Conservation (phyloP, 2,329 filamentous ascomycete genomes). For the Cryphonectria carpinicola region DNA sequence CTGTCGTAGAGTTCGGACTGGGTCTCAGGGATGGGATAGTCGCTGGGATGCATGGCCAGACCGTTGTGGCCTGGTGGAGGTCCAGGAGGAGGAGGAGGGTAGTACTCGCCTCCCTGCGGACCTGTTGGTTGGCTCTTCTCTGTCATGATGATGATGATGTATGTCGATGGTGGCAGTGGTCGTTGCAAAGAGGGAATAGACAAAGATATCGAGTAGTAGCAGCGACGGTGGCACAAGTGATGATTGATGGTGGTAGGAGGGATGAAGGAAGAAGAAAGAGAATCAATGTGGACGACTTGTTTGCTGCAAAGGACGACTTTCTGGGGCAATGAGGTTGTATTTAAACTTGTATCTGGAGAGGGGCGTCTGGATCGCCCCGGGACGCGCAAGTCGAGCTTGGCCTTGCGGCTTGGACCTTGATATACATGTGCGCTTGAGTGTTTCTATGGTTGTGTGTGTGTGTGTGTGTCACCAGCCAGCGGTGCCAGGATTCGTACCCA, state of each 20-base stretch:
- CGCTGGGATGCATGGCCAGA: slow-evolving; percentile 34
- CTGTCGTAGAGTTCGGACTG: slow-evolving; percentile 26
- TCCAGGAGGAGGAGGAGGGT: slow-evolving; percentile 36
- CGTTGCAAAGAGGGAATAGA: not conserved
- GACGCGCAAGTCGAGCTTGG: slow-evolving; percentile 3
- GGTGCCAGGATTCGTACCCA: not conserved
- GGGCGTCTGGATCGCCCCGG: not conserved
- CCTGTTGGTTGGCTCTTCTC: slow-evolving; percentile 19
- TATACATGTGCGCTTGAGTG: not conserved
- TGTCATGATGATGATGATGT: slow-evolving; percentile 28
- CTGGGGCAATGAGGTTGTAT: not conserved
- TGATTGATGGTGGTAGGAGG: not conserved
- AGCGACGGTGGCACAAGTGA: not conserved
- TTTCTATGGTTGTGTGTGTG: not conserved
- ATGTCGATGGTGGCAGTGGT: not conserved
- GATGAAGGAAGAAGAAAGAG: not conserved
- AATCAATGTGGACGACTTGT: not conserved
- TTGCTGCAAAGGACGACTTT: not conserved
- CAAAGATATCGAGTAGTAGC: not conserved
- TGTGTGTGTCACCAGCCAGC: not conserved
- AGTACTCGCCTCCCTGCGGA: slow-evolving; percentile 26
- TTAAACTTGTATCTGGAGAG: not conserved
- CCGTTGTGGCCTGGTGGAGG: slow-evolving; percentile 33
- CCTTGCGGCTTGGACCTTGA: slow-evolving; percentile 1
- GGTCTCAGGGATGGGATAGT: slow-evolving; percentile 35